Evolutionary conservation across 2,329 filamentous ascomycete species (phyloP).

Genomic region (Cladophialophora carrionii): DNA sequence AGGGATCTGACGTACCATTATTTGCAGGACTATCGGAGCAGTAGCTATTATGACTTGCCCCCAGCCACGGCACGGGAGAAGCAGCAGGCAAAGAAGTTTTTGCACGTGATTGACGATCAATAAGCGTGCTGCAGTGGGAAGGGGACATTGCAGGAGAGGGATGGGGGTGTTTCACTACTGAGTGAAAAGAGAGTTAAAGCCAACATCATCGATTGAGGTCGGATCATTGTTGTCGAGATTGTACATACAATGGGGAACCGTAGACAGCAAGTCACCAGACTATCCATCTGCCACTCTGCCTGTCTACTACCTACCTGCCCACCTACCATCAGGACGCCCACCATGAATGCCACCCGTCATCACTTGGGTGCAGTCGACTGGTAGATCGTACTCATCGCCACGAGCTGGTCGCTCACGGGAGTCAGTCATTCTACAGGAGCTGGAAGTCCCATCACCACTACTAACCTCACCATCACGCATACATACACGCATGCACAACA

Average conservation of each 20-base stretch:
- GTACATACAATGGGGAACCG: not conserved
- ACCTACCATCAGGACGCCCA: not conserved
- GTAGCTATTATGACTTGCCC: constrained; percentile 87
- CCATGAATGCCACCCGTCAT: not conserved
- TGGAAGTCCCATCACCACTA: no score
- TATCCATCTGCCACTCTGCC: not conserved
- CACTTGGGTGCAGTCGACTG: not conserved
- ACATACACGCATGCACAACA: no score
- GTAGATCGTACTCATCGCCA: not conserved
- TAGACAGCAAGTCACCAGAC: not conserved
- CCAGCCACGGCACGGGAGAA: constrained; percentile 94
- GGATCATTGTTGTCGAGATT: not conserved
- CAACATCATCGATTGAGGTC: not conserved
- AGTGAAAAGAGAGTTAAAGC: not conserved
- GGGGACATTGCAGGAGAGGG: not conserved
- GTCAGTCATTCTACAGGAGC: no score
- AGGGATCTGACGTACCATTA: constrained; percentile 90
- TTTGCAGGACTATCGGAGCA: constrained; percentile 87
- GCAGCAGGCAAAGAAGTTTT: constrained; percentile 92
- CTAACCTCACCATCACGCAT: no score
- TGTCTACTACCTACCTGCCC: not conserved
- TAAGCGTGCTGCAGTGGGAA: constrained; percentile 45
- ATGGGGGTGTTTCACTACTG: not conserved
- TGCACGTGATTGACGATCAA: constrained; percentile 89
- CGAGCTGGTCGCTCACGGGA: no score